These are phyloP conservation scores for Globisporangium okanoganense DNA, from an alignment of 352 stramenopile species.

Conservation along the genomic window DNA sequence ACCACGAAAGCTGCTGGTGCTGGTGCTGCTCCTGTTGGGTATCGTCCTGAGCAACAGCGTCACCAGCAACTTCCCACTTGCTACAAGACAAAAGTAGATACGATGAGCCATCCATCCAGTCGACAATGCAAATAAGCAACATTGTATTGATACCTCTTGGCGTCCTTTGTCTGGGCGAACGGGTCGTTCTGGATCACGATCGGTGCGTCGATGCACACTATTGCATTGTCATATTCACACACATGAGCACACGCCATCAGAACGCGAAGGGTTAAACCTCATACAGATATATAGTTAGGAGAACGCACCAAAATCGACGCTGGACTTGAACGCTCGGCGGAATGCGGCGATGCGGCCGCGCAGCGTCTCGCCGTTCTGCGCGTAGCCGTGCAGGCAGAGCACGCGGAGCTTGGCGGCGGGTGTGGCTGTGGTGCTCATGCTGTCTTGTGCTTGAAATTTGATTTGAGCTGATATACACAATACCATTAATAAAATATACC, in stretches of 20 bases:
- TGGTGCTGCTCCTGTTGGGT: constrained; percentile 10
- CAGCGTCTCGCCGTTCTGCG: constrained; percentile 71
- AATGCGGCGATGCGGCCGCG: constrained; percentile 70
- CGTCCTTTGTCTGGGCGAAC: constrained; percentile 42
- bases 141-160: constrained; percentile 30
- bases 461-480: no score
- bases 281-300: background rate
- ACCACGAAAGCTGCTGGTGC: constrained; percentile 69
- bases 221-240: constrained; percentile 4
- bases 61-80: background rate
- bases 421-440: constrained; percentile 28
- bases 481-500: no score
- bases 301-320: constrained; percentile 70
- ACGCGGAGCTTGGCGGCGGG: constrained; percentile 65
- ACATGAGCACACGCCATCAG: background rate
- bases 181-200: constrained; percentile 71
- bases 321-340: constrained; percentile 70
- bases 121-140: background rate
- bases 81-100: no score
- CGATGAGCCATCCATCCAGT: background rate
- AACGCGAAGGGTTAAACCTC: background rate
- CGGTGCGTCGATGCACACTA: constrained; percentile 76
- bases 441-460: background rate
- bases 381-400: constrained; percentile 84
- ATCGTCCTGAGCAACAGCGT: constrained; percentile 25